Evolutionary conservation across 495 filamentous ascomycete species (phyloP).

Genomic region (Jackrogersella multiformis): DNA sequence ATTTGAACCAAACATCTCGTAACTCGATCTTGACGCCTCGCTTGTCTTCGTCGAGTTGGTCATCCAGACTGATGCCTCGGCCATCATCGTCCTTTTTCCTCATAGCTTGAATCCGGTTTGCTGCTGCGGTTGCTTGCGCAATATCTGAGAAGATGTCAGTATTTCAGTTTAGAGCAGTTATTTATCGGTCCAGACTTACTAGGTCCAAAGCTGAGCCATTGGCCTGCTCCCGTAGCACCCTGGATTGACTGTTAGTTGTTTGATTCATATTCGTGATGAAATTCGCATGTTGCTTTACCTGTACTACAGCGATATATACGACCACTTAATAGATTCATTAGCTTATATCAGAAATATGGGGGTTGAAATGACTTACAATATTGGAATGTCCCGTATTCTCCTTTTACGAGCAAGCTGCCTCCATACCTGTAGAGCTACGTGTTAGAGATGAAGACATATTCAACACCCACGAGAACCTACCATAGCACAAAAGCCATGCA

Average conservation of each 20-base stretch:
- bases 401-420: slow-evolving; percentile 52
- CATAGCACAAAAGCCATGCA: slow-evolving; percentile 67
- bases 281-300: slow-evolving; percentile 43
- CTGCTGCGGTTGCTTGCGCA: slow-evolving; percentile 66
- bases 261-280: neutral
- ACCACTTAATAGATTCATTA: slow-evolving; percentile 47
- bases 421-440: slow-evolving; percentile 49
- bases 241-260: slow-evolving; percentile 26
- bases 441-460: neutral
- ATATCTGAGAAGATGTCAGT: slow-evolving; percentile 51
- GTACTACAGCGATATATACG: slow-evolving; percentile 58
- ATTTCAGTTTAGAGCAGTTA: neutral
- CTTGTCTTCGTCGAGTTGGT: slow-evolving; percentile 49
- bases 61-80: slow-evolving; percentile 41
- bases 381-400: slow-evolving; percentile 56
- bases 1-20: slow-evolving; percentile 66
- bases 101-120: slow-evolving; percentile 63
- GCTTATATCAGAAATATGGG: slow-evolving; percentile 1
- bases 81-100: slow-evolving; percentile 43
- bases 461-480: slow-evolving; percentile 49
- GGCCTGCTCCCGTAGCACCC: slow-evolving; percentile 54
- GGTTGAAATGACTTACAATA: slow-evolving; percentile 47
- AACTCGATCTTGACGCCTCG: slow-evolving; percentile 65
- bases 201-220: slow-evolving; percentile 59
- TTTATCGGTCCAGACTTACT: slow-evolving; percentile 48